Percentiles rank a stretch among this genome's conserved stretches.
phyloP scores from a whole-genome alignment of 1,284 basidiomycete species.

The Apiotrichum akiyoshidainum region DNA sequence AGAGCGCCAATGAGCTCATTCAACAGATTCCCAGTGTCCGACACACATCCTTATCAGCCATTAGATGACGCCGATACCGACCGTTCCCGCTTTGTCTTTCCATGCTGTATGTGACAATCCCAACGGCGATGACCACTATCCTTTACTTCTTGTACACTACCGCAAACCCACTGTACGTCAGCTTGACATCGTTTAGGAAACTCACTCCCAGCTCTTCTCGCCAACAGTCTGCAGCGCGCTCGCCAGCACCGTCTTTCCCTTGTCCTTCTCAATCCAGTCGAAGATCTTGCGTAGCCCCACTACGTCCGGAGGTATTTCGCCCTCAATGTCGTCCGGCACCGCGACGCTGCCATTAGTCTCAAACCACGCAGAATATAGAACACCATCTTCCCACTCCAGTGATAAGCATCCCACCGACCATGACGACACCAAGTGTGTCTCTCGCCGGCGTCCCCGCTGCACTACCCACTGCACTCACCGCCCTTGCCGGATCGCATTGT shows the following conservation, averaged over 20 bases:
- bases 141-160: constrained; percentile 28
- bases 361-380: no score
- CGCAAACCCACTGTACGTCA: constrained; percentile 33
- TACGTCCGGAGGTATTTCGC: constrained; percentile 22
- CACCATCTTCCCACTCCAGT: no score
- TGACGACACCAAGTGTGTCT: neutral
- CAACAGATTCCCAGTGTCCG: no score
- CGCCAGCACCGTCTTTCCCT: constrained; percentile 40
- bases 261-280: constrained; percentile 44
- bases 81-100: no score
- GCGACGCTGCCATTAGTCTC: constrained; percentile 11
- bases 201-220: constrained; percentile 47
- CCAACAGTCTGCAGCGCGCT: constrained; percentile 44
- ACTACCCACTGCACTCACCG: constrained; percentile 29
- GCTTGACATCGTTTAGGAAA: neutral
- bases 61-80: no score
- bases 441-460: no score
- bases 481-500: constrained; percentile 41
- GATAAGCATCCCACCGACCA: no score
- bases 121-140: neutral
- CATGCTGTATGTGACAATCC: no score
- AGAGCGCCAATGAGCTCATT: neutral
- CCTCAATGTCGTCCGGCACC: constrained; percentile 22
- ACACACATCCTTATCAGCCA: no score
- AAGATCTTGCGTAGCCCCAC: constrained; percentile 38